Evolutionary conservation across 2,329 filamentous ascomycete species (phyloP).

Genomic region (Trichothecium roseum): DNA sequence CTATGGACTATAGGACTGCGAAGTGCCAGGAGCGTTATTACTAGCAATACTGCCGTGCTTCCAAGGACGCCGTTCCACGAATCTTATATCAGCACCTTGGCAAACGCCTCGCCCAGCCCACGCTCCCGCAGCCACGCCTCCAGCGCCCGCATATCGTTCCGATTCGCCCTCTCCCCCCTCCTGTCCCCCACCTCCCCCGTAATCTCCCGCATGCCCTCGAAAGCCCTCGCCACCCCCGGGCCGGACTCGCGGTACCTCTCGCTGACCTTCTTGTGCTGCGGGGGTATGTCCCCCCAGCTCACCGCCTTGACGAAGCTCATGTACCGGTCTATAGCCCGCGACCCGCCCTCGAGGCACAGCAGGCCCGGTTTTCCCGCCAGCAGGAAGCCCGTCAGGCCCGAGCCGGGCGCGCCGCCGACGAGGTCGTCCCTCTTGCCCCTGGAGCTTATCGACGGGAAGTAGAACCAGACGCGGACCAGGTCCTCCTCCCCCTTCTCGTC

Average conservation of each 20-base stretch:
- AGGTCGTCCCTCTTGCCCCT: slow-evolving; percentile 48
- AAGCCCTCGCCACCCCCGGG: slow-evolving; percentile 23
- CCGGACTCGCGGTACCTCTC: slow-evolving; percentile 37
- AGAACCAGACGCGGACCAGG: slow-evolving; percentile 48
- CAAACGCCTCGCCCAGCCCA: slow-evolving; percentile 32
- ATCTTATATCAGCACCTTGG: slow-evolving; percentile 25
- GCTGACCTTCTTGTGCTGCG: slow-evolving; percentile 52
- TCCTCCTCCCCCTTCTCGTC: slow-evolving; percentile 8
- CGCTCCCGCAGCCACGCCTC: slow-evolving; percentile 36
- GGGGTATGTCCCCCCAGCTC: slow-evolving; percentile 52
- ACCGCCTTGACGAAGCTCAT: slow-evolving; percentile 56
- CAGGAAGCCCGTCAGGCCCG: slow-evolving; percentile 47
- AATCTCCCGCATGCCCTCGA: slow-evolving; percentile 47
- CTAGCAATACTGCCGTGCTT: no score
- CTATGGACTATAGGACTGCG: no score
- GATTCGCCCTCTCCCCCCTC: slow-evolving; percentile 36
- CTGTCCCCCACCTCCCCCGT: slow-evolving; percentile 37
- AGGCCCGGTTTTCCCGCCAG: slow-evolving; percentile 49
- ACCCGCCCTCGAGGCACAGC: slow-evolving; percentile 38
- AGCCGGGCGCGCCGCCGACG: slow-evolving; percentile 39
- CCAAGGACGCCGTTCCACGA: no score
- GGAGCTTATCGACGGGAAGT: slow-evolving; percentile 51
- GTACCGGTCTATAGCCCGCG: slow-evolving; percentile 40
- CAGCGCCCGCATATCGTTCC: slow-evolving; percentile 42
- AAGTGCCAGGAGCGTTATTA: no score